Percentiles rank a stretch among this genome's conserved stretches.
These are phyloP conservation scores for Adenanthera pavonina DNA, from an alignment of 306 rosid species.

Conservation along the genomic window DNA sequence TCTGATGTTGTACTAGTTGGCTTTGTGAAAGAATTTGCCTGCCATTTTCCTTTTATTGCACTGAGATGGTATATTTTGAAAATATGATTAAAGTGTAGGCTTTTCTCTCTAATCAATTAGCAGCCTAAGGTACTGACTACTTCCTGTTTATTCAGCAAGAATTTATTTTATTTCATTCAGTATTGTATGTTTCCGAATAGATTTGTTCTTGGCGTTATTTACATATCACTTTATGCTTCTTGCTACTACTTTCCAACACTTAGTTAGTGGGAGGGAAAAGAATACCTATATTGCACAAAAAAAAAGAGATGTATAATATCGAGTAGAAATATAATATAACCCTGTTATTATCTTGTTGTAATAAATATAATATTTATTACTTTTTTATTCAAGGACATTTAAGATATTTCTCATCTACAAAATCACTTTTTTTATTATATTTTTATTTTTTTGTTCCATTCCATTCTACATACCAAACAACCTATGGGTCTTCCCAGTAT, in stretches of 20 bases:
- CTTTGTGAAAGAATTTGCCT: neutral
- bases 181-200: neutral
- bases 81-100: neutral
- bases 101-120: neutral
- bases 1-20: neutral
- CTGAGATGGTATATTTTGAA: neutral
- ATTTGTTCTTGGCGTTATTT: neutral
- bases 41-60: neutral
- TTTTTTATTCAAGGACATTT: too few species aligned
- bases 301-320: too few species aligned
- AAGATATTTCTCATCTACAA: too few species aligned
- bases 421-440: too few species aligned
- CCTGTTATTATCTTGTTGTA: too few species aligned
- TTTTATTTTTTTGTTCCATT: too few species aligned
- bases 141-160: neutral
- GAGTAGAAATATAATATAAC: too few species aligned
- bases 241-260: neutral
- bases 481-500: neutral
- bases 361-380: too few species aligned
- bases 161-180: neutral
- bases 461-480: too few species aligned
- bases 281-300: too few species aligned
- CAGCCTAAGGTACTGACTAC: neutral
- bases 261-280: too few species aligned
- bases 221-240: neutral